Conservation (phyloP, 1,139 yeast species). For the Geotrichum cucujoidarum region DNA sequence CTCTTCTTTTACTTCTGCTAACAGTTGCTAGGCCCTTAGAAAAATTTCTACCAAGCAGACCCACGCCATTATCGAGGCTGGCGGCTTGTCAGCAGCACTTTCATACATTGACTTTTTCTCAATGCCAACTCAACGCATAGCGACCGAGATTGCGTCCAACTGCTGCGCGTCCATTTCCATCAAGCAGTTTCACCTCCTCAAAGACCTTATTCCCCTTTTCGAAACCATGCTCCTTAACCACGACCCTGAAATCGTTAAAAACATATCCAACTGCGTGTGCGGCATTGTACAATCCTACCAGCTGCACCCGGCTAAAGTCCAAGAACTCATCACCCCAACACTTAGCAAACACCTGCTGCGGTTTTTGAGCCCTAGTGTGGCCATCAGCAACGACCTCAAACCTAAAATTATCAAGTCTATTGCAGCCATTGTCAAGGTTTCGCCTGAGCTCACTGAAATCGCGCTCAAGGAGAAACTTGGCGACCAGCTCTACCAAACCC, state of each 20-base stretch:
- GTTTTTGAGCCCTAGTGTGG: slow-evolving; percentile 26
- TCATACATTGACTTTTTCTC: slow-evolving; percentile 84
- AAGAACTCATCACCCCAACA: slow-evolving; percentile 40
- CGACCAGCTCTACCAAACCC: slow-evolving; percentile 33
- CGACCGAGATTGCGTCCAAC: slow-evolving; percentile 71
- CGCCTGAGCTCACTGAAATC: slow-evolving; percentile 28
- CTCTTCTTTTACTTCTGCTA: not conserved
- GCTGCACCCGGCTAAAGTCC: slow-evolving; percentile 43
- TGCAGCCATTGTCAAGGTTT: slow-evolving; percentile 44
- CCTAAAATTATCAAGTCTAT: slow-evolving; percentile 34
- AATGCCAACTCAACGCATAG: slow-evolving; percentile 81
- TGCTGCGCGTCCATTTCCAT: slow-evolving; percentile 53
- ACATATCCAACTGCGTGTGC: slow-evolving; percentile 63
- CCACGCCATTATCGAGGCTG: slow-evolving; percentile 39
- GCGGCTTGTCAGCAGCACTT: slow-evolving; percentile 64
- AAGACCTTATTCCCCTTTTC: slow-evolving; percentile 57
- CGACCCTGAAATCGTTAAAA: slow-evolving; percentile 64
- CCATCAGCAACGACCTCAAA: slow-evolving; percentile 23
- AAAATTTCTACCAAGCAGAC: slow-evolving; percentile 39
- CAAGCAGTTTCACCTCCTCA: slow-evolving; percentile 45
- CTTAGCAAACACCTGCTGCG: slow-evolving; percentile 26
- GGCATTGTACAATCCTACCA: slow-evolving; percentile 55
- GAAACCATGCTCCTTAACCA: slow-evolving; percentile 57
- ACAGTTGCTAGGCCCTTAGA: slow-evolving; percentile 33
- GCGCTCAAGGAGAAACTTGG: slow-evolving; percentile 31